phyloP scores from a whole-genome alignment of 108 stramenopile genomes.

The Skeletonema tropicum region DNA sequence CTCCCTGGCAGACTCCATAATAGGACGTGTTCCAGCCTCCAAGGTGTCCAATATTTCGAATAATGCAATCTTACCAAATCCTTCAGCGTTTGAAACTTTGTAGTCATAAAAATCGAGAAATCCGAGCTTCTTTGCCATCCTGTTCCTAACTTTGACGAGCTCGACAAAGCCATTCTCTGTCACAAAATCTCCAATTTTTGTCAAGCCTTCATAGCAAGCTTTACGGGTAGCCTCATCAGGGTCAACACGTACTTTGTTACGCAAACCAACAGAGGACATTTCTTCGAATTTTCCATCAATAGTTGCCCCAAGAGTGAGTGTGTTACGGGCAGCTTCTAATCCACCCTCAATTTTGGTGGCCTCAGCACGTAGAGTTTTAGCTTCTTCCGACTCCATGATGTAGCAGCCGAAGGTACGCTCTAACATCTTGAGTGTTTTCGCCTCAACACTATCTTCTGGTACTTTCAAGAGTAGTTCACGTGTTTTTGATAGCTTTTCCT shows the following conservation, averaged over 20 bases:
- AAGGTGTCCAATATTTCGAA: constrained; percentile 75
- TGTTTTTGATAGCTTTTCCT: constrained; percentile 42
- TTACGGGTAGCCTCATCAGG: constrained; percentile 61
- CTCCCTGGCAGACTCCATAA: constrained; percentile 60
- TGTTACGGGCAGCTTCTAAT: constrained; percentile 61
- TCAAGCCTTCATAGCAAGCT: constrained; percentile 69
- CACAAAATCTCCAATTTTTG: constrained; percentile 66
- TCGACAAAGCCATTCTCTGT: constrained; percentile 73
- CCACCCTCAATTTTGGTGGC: constrained; percentile 60
- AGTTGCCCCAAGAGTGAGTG: constrained; percentile 52
- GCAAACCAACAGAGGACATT: constrained; percentile 65
- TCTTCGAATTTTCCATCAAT: constrained; percentile 54
- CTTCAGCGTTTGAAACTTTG: constrained; percentile 75
- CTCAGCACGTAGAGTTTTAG: constrained; percentile 54
- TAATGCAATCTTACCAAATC: constrained; percentile 63
- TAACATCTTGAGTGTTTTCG: constrained; percentile 52
- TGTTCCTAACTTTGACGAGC: constrained; percentile 68
- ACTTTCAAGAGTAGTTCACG: constrained; percentile 38
- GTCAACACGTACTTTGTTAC: constrained; percentile 54
- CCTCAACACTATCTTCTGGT: constrained; percentile 21
- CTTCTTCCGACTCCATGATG: constrained; percentile 55
- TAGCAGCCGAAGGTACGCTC: constrained; percentile 66
- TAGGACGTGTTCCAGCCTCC: constrained; percentile 60
- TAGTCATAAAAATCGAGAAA: constrained; percentile 76
- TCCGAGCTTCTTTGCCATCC: constrained; percentile 57